Conservation (phyloP, 2,329 filamentous ascomycete genomes). For the Ascochyta fabae region DNA sequence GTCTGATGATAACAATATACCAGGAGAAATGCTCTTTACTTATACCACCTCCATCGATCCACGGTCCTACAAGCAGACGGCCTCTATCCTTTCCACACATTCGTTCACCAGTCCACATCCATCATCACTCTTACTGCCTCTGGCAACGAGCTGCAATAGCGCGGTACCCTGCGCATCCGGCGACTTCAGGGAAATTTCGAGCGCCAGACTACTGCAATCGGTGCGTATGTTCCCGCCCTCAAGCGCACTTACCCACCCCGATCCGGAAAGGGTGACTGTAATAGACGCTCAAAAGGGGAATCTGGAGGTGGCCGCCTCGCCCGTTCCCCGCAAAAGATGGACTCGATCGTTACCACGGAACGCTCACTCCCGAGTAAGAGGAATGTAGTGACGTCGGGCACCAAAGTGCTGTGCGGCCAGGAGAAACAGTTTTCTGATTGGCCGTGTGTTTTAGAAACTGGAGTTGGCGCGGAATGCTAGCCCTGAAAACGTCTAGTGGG, state of each 20-base stretch:
- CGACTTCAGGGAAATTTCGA: neutral
- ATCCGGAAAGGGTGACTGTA: slow-evolving; percentile 6
- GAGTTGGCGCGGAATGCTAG: slow-evolving; percentile 1
- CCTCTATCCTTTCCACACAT: neutral
- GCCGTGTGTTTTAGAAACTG: neutral
- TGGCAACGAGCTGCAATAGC: slow-evolving; percentile 8
- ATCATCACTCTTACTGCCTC: slow-evolving; percentile 10
- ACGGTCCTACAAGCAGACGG: neutral
- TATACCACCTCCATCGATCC: slow-evolving; percentile 9
- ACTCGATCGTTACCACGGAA: slow-evolving; percentile 1
- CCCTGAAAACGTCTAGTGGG: neutral
- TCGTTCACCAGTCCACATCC: neutral
- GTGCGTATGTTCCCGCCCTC: neutral
- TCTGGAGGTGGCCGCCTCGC: slow-evolving; percentile 2
- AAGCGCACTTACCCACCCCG: neutral
- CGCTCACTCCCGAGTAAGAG: slow-evolving; percentile 1
- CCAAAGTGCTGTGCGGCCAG: neutral
- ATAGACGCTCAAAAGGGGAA: neutral
- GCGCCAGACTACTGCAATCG: neutral
- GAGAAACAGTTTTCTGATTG: neutral
- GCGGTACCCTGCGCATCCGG: slow-evolving; percentile 8
- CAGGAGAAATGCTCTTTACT: neutral
- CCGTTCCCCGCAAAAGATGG: slow-evolving; percentile 6
- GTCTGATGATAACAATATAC: neutral
- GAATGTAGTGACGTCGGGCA: slow-evolving; percentile 15